Percentiles rank a stretch among this genome's conserved stretches.
Conservation (phyloP, 176 grass and related monocot species). For the Hyparrhenia diplandra region DNA sequence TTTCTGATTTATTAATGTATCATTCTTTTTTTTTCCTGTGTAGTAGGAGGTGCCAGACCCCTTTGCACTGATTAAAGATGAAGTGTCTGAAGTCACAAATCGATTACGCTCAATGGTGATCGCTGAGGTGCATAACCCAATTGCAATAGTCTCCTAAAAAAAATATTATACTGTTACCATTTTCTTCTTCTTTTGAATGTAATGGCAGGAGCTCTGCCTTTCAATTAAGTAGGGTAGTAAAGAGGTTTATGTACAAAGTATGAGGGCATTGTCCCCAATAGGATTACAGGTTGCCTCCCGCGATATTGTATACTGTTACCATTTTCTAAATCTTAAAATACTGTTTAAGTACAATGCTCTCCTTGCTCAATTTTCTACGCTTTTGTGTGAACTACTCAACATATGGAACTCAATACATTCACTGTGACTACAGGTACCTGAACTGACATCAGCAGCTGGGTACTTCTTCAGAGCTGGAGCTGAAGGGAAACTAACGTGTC, state of each 20-base stretch:
- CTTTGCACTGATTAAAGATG: constrained; percentile 39
- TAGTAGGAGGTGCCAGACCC: constrained; percentile 51
- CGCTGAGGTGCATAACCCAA: constrained; percentile 42
- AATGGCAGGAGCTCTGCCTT: too few species aligned
- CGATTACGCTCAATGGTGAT: constrained; percentile 46
- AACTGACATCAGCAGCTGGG: constrained; percentile 56
- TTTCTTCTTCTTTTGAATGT: too few species aligned
- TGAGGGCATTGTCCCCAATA: too few species aligned
- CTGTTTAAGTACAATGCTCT: background rate
- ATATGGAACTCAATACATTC: background rate
- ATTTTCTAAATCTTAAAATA: background rate
- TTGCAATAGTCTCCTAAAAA: background rate
- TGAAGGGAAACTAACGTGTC: constrained; percentile 66
- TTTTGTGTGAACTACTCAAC: background rate
- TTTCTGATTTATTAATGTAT: background rate
- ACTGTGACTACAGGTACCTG: constrained; percentile 40
- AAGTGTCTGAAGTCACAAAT: constrained; percentile 46
- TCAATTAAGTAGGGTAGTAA: too few species aligned
- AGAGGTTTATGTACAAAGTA: too few species aligned
- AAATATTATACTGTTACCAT: too few species aligned
- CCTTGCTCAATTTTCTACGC: background rate
- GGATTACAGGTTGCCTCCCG: too few species aligned
- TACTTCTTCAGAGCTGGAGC: constrained; percentile 65
- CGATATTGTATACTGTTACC: background rate
- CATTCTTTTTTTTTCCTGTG: constrained; percentile 1